Evolutionary conservation across 768 basidiomycete species (phyloP), one percentile per base, ranked within the genome.

Genomic region (Podaxis mareebaensis): DNA sequence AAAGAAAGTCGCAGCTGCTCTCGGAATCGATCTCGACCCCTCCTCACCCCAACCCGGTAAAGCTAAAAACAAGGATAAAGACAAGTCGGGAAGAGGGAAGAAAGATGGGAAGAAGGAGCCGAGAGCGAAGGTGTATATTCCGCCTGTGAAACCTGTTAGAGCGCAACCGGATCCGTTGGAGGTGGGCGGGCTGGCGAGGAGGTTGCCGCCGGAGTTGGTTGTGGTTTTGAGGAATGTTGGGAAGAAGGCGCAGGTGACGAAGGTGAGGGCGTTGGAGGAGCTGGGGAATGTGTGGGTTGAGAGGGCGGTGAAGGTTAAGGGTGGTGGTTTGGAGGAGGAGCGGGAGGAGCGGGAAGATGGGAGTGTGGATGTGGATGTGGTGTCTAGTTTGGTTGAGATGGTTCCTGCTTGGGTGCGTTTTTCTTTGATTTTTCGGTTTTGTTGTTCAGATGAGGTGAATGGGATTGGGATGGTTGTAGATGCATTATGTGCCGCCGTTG

Each of bases 201-300:
- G 78, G 12, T 74, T 97, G 3, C 92, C 93, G 0, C 84, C 95
- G 1, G 93, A 95, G 28, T 79, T 99, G 22, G 81, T 95, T 6
- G 86, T 98, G 53, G 83, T 95, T 2, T 81, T 98, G 58, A 78
- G 94, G 54, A 83, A 85, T 66, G 79, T 99, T 57, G 87, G 85
- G 28, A 99, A 99, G 84, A 96, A 96, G 78, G 94, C 96, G 61
- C 83, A 84, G 28, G 83, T 93, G 30, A 98, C 96, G 1, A 91
- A 92, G 74, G 76, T 82, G 22, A 87, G 89, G 69, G 96, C 93
- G 0, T 76, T 98, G 65, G 95, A 97, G 70, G 96, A 96, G 64
- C 75, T 99, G 30, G 83, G 85, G 67, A 71, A 77, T 7, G 81
- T 73, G 1, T 94, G 91, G 90, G 77, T 93, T 3, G 85, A 85